Evolutionary conservation across 2,329 filamentous ascomycete genomes (phyloP).

Genomic region (Claviceps spartinae): DNA sequence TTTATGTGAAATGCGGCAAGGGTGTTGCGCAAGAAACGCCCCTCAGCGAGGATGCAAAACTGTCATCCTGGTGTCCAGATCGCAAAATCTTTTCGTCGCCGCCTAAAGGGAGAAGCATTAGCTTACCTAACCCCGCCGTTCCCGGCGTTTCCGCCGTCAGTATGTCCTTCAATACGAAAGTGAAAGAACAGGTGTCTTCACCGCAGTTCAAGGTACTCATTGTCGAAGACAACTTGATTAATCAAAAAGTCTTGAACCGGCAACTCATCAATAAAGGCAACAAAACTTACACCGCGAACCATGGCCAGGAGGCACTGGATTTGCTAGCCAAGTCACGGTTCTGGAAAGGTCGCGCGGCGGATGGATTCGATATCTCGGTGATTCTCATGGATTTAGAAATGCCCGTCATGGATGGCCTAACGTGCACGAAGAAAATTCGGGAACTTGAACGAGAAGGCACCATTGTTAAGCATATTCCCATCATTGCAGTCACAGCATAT

Average conservation of each 20-base stretch:
- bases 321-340: constrained; percentile 40
- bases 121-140: too few relatives aligned
- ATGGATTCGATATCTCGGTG: constrained; percentile 42
- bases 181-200: background rate
- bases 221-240: constrained; percentile 54
- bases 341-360: constrained; percentile 33
- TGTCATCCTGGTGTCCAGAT: background rate
- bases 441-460: constrained; percentile 48
- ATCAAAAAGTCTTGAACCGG: constrained; percentile 48
- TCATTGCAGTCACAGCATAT: constrained; percentile 74
- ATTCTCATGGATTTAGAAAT: constrained; percentile 73
- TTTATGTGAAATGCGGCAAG: constrained; percentile 1
- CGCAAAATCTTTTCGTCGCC: background rate
- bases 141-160: background rate
- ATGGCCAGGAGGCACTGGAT: constrained; percentile 47
- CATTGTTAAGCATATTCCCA: constrained; percentile 53
- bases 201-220: constrained; percentile 43
- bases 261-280: constrained; percentile 48
- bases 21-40: background rate
- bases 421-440: constrained; percentile 57
- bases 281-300: constrained; percentile 48
- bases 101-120: too few relatives aligned
- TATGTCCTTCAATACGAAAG: background rate
- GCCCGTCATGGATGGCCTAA: constrained; percentile 71
- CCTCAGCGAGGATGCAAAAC: background rate